These are phyloP conservation scores for Colletotrichum tropicicola DNA, from an alignment of 2,329 filamentous ascomycete species.

Conservation along the genomic window DNA sequence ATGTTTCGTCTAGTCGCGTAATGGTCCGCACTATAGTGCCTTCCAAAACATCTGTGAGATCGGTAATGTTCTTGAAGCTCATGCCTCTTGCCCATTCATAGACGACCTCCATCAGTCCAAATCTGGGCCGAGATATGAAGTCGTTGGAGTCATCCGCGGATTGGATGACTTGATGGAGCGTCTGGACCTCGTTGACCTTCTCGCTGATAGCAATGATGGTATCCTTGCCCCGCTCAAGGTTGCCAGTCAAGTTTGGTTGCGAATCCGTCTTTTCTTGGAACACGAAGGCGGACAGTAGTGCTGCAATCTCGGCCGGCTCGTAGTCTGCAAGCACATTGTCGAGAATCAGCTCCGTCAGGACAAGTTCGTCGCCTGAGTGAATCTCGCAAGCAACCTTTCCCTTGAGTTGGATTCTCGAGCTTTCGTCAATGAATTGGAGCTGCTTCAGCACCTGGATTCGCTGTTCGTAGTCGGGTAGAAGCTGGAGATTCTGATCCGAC, in stretches of 20 bases:
- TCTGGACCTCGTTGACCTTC: conserved; percentile 91
- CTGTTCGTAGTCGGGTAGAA: conserved; percentile 96
- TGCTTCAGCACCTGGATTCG: conserved; percentile 92
- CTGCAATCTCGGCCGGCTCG: conserved; percentile 95
- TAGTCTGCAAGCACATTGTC: conserved; percentile 97
- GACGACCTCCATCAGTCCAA: conserved; percentile 95
- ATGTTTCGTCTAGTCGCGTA: conserved; percentile 93
- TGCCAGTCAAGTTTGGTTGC: conserved; percentile 81
- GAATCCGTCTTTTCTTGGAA: conserved; percentile 96
- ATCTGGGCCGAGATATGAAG: conserved; percentile 86
- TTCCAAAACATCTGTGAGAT: conserved; percentile 94
- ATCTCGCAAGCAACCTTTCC: conserved; percentile 99
- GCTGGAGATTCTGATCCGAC: conserved; percentile 94
- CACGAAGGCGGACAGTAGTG: conserved; percentile 91
- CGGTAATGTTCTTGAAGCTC: conserved; percentile 98
- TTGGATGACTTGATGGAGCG: conserved; percentile 89
- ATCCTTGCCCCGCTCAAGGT: conserved; percentile 82
- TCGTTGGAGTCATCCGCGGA: conserved; percentile 91
- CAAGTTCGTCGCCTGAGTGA: conserved; percentile 94
- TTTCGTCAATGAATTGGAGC: conserved; percentile 88
- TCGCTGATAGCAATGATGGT: conserved; percentile 92
- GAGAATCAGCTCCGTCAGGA: conserved; percentile 93
- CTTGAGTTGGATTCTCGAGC: conserved; percentile 90
- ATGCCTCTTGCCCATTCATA: conserved; percentile 98
- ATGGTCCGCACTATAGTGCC: conserved; percentile 97